Base-by-base conservation (phyloP, 164 flowering plant species). In the Malania oleifera region DNA sequence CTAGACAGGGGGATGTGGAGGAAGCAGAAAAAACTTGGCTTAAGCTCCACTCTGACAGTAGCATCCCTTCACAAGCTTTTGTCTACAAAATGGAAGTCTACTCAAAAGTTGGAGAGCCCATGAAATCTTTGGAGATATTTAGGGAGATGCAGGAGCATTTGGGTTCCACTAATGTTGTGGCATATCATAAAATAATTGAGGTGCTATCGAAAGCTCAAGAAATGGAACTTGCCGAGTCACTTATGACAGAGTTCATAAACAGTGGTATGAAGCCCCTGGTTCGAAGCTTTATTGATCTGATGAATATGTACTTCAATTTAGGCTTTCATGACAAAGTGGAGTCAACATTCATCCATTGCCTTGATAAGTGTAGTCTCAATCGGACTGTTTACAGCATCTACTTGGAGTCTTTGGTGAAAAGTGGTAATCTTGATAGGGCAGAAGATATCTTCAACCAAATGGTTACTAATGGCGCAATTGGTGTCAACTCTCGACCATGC, bases 151-250 rank as follows among this genome's bases (percentile, higher is more conserved):
- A 80, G 51, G 74, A 70, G 54, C 61, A 46, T 23, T 50, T 70
- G 54, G 71, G 76, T 57, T 59, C 76, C 22, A 45, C 79, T 63
- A 83, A 55, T 68, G 77, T 72, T 52, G 74, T 66, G 23, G 87
- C 91, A 17, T 89, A 85, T 67, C 86, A 85, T 60, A 88, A 88
- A 68, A 78, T 95, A 62, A 85, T 95, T 66, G 84, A 88, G 75
- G 72, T 95, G 34, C 60, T 95, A 60, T 82, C 86, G 25, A 74
- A 71, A 73, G 82, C 89, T 65, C 75, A 79, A 54, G 77, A 85
- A 41, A 34, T 70, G 22, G 88, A 88, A 60, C 79, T 80, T 58
- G 87, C 81, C 9, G 99, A 86, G 54, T 73, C 86, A 18, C 66
- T 86, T 27, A 75, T 95, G 91, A 39, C 29, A n/a, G 96, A 91